Conservation (phyloP, 2,329 filamentous ascomycete species). For the Lachnellula arida region DNA sequence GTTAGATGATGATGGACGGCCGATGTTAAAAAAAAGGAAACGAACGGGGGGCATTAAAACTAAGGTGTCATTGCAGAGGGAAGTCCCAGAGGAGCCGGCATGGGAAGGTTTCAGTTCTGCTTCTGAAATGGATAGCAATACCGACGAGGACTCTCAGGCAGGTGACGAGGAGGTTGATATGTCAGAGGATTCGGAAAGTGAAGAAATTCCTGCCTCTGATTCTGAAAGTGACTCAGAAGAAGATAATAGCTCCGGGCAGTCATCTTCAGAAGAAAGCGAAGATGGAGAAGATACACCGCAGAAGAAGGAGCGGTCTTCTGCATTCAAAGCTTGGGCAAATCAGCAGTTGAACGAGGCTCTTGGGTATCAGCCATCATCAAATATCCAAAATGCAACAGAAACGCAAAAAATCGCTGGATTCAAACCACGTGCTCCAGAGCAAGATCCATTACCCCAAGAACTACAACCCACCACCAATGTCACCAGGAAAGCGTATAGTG, state of each 20-base stretch:
- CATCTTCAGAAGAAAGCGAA: slow-evolving; percentile 27
- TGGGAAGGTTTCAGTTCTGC: slow-evolving; percentile 60
- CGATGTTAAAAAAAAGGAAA: slow-evolving; percentile 78
- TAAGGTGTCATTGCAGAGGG: slow-evolving; percentile 47
- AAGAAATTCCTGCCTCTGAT: slow-evolving; percentile 13
- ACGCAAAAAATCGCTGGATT: slow-evolving; percentile 57
- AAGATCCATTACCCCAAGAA: slow-evolving; percentile 66
- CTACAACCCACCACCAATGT: slow-evolving; percentile 54
- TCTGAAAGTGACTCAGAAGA: slow-evolving; percentile 24
- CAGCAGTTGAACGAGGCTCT: slow-evolving; percentile 80
- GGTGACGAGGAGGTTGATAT: slow-evolving; percentile 32
- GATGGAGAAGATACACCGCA: slow-evolving; percentile 31
- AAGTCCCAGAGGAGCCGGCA: slow-evolving; percentile 44
- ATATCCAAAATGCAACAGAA: slow-evolving; percentile 32
- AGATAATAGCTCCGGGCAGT: slow-evolving; percentile 21
- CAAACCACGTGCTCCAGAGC: slow-evolving; percentile 60
- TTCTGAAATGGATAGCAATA: slow-evolving; percentile 36
- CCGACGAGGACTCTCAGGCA: slow-evolving; percentile 31
- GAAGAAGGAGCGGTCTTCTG: slow-evolving; percentile 46
- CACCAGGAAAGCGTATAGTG: slow-evolving; percentile 69
- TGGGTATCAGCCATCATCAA: slow-evolving; percentile 52
- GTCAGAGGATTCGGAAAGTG: slow-evolving; percentile 29
- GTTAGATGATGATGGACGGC: slow-evolving; percentile 67
- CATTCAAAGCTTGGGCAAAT: slow-evolving; percentile 92
- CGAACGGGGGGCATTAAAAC: slow-evolving; percentile 59